phyloP scores from a whole-genome alignment of 768 basidiomycete species.

The Calocera cornea region DNA sequence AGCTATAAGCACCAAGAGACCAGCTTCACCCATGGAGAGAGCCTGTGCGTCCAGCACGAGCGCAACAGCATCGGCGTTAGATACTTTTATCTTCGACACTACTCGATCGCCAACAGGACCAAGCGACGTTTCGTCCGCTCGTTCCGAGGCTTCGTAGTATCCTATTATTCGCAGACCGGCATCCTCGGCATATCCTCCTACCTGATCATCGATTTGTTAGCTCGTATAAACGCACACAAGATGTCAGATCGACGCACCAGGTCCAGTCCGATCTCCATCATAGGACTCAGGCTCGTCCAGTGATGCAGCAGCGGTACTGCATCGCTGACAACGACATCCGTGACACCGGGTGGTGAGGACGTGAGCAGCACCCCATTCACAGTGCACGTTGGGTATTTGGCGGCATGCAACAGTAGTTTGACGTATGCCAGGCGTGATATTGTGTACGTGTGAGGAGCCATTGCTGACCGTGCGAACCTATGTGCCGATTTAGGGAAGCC shows the following conservation, averaged over 20 bases:
- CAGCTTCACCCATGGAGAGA: constrained; percentile 39
- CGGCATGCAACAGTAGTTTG: constrained; percentile 64
- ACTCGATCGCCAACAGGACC: constrained; percentile 55
- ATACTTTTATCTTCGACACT: constrained; percentile 38
- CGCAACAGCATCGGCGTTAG: constrained; percentile 49
- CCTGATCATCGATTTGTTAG: constrained; percentile 28
- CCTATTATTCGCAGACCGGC: constrained; percentile 44
- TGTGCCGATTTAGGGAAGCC: too few species aligned
- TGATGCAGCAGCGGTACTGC: constrained; percentile 68
- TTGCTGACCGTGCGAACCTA: background rate
- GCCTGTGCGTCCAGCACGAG: constrained; percentile 58
- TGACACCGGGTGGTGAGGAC: constrained; percentile 26
- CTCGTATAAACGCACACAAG: background rate
- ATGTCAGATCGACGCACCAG: constrained; percentile 34
- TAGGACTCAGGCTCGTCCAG: constrained; percentile 71
- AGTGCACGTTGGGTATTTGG: constrained; percentile 61
- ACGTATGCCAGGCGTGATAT: constrained; percentile 51
- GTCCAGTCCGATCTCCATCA: constrained; percentile 77
- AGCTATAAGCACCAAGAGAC: constrained; percentile 39
- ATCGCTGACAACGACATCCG: constrained; percentile 39
- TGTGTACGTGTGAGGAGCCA: constrained; percentile 29
- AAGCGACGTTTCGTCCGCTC: constrained; percentile 44
- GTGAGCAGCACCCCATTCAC: constrained; percentile 62
- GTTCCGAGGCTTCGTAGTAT: constrained; percentile 62
- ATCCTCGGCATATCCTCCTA: constrained; percentile 44